phyloP scores from a whole-genome alignment of 2,329 filamentous ascomycete species.

The Emergomyces orientalis region DNA sequence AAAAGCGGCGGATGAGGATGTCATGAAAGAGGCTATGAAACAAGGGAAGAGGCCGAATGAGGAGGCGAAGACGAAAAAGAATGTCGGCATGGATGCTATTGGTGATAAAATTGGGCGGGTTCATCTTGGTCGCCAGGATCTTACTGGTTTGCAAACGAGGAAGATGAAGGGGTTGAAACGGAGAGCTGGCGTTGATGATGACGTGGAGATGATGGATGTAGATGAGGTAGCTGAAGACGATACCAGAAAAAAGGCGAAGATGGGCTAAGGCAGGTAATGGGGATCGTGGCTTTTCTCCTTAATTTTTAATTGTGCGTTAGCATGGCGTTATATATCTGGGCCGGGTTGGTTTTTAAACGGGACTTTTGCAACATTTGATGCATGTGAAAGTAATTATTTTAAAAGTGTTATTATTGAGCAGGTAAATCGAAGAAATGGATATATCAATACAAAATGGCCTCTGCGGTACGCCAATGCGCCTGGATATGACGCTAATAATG shows the following conservation, averaged over 20 bases:
- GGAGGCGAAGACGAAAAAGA: slow-evolving; percentile 73
- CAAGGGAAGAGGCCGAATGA: slow-evolving; percentile 57
- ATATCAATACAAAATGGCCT: background rate
- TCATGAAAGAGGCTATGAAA: slow-evolving; percentile 85
- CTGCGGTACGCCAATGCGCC: background rate
- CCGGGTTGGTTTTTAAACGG: background rate
- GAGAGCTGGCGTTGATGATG: slow-evolving; percentile 52
- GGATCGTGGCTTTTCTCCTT: background rate
- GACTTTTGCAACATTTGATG: background rate
- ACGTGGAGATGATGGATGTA: slow-evolving; percentile 41
- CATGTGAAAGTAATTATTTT: background rate
- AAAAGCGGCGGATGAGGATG: slow-evolving; percentile 64
- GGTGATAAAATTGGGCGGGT: slow-evolving; percentile 95
- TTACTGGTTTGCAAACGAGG: slow-evolving; percentile 77
- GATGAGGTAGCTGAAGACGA: slow-evolving; percentile 32
- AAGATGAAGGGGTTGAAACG: slow-evolving; percentile 99
- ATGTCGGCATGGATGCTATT: slow-evolving; percentile 80
- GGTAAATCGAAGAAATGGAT: background rate
- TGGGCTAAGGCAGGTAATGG: background rate
- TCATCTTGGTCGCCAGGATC: slow-evolving; percentile 82
- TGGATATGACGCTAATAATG: background rate
- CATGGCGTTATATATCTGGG: slow-evolving; percentile 12
- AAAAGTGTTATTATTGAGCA: background rate
- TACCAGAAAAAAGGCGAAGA: slow-evolving; percentile 24
- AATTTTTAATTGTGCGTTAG: slow-evolving; percentile 7